These are phyloP conservation scores for Phytophthora sansomeana DNA, from an alignment of 352 stramenopile genomes.

Conservation along the genomic window DNA sequence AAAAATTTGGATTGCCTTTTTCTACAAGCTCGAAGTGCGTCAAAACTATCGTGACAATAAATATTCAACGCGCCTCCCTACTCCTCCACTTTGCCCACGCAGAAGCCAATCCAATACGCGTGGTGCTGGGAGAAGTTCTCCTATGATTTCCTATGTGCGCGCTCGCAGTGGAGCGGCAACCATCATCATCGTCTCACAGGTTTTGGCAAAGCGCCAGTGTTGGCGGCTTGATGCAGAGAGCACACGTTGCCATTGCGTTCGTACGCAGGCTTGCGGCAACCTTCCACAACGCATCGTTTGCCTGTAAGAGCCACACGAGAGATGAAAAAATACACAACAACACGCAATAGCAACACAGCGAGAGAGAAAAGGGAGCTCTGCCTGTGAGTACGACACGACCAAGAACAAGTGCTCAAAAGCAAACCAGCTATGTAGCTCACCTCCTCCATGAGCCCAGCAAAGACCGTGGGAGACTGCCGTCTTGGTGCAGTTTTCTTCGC, in stretches of 20 bases:
- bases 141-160: constrained; percentile 29
- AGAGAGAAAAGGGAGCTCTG: constrained; percentile 16
- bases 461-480: constrained; percentile 81
- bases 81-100: constrained; percentile 22
- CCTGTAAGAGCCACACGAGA: constrained; percentile 36
- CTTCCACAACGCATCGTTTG: constrained; percentile 76
- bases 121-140: constrained; percentile 20
- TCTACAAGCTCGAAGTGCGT: constrained; percentile 51
- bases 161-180: constrained; percentile 22
- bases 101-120: constrained; percentile 15
- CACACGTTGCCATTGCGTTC: constrained; percentile 83
- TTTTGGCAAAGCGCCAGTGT: constrained; percentile 18
- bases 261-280: constrained; percentile 78
- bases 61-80: constrained; percentile 47
- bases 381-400: constrained; percentile 9
- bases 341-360: constrained; percentile 19
- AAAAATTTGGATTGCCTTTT: constrained; percentile 45
- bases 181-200: constrained; percentile 36
- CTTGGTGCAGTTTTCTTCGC: constrained; percentile 65
- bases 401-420: not conserved
- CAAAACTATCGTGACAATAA: constrained; percentile 52
- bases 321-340: constrained; percentile 17
- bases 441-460: constrained; percentile 85
- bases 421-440: constrained; percentile 39
- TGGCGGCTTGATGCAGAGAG: constrained; percentile 43